A percentile compares a stretch with the other conserved stretches of the same genome.
These are phyloP conservation scores for Bonia amplexicaulis DNA, from an alignment of 176 grass and related monocot genomes.

Conservation along the genomic window DNA sequence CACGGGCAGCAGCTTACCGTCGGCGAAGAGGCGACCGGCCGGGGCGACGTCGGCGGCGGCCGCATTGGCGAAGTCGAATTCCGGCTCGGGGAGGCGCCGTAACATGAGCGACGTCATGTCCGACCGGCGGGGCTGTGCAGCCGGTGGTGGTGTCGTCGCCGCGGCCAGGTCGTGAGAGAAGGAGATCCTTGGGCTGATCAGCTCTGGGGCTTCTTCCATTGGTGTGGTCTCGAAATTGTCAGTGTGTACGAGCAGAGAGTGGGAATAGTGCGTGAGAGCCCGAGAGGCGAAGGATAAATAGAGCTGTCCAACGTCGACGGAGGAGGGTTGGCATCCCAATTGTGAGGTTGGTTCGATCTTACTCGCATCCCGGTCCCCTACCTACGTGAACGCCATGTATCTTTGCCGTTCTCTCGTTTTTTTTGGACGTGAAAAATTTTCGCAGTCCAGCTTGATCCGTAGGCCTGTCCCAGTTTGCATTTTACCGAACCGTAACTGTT, in stretches of 20 bases:
- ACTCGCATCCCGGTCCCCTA: slow-evolving; percentile 34
- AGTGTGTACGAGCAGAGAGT: neutral
- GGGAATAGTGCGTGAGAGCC: neutral
- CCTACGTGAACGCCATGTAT: slow-evolving; percentile 7
- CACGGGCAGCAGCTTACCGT: slow-evolving; percentile 46
- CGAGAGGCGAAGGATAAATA: slow-evolving; percentile 20
- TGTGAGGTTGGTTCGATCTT: slow-evolving; percentile 35
- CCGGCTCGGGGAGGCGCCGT: neutral
- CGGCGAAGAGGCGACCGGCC: slow-evolving; percentile 51
- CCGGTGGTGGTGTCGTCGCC: neutral
- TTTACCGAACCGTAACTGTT: neutral
- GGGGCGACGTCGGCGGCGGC: slow-evolving; percentile 36
- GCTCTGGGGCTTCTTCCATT: slow-evolving; percentile 24
- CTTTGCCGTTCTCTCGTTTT: neutral
- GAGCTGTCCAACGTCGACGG: neutral
- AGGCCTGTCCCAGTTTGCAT: neutral
- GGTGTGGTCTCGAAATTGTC: neutral
- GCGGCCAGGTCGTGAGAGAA: slow-evolving; percentile 51
- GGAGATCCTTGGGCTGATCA: slow-evolving; percentile 59
- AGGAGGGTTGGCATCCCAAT: neutral
- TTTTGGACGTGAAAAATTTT: slow-evolving; percentile 13
- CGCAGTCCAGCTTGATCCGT: slow-evolving; percentile 11
- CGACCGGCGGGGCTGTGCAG: neutral
- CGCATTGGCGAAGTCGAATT: slow-evolving; percentile 41
- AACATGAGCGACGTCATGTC: slow-evolving; percentile 18